Conservation (phyloP, 495 filamentous ascomycete species). For the Emericellopsis terricola region DNA sequence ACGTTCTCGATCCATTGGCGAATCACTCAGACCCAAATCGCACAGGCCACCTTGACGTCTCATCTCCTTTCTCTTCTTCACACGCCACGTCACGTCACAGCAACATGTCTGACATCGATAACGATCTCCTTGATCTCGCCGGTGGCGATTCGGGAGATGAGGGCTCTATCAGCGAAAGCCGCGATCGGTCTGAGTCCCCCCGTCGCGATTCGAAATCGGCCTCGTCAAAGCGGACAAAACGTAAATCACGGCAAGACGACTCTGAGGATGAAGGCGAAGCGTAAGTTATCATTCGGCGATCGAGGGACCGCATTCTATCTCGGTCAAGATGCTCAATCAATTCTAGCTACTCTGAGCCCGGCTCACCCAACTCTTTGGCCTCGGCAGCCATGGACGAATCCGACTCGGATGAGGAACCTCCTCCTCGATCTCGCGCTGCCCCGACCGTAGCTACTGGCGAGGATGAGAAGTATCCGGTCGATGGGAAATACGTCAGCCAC, state of each 20-base stretch:
- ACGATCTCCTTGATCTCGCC: constrained; percentile 74
- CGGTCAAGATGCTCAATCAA: constrained; percentile 6
- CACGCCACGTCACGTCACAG: too few relatives aligned
- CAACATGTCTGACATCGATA: constrained; percentile 60
- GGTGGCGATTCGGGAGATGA: constrained; percentile 42
- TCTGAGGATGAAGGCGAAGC: constrained; percentile 67
- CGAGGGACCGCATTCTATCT: background rate
- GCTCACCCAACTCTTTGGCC: constrained; percentile 57
- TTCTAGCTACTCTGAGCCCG: constrained; percentile 37
- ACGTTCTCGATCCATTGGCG: too few relatives aligned
- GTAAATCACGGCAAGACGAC: constrained; percentile 33
- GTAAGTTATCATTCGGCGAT: constrained; percentile 35
- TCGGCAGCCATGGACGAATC: constrained; percentile 86
- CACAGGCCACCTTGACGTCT: too few relatives aligned
- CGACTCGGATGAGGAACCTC: constrained; percentile 51
- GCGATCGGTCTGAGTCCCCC: constrained; percentile 14
- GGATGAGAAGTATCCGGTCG: constrained; percentile 65
- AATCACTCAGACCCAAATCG: too few relatives aligned
- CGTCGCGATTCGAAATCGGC: constrained; percentile 25
- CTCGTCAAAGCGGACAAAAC: constrained; percentile 27
- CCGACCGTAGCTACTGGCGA: constrained; percentile 36
- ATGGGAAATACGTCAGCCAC: constrained; percentile 65
- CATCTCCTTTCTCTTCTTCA: too few relatives aligned
- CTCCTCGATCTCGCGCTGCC: constrained; percentile 28
- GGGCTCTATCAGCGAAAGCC: constrained; percentile 20